Conservation (phyloP, 176 grass and related monocot species). For the Puya raimondii region DNA sequence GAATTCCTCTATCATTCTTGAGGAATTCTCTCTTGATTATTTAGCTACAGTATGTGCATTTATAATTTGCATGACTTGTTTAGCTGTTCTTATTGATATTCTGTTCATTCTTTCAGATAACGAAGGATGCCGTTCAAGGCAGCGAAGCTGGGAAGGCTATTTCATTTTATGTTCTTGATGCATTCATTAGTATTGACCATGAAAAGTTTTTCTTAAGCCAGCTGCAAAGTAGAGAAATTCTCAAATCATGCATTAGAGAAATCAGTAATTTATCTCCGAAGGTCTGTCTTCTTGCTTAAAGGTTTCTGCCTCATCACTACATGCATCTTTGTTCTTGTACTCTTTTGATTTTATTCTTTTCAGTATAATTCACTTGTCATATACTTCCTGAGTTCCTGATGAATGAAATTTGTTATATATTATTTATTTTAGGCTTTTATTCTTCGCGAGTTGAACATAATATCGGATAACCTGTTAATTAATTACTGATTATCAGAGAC, state of each 20-base stretch:
- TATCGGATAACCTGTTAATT: too few relatives aligned
- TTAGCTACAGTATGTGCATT: too few relatives aligned
- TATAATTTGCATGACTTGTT: not conserved
- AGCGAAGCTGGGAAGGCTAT: slow-evolving; percentile 90
- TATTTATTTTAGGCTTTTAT: too few relatives aligned
- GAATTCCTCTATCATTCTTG: too few relatives aligned
- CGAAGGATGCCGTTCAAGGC: slow-evolving; percentile 80
- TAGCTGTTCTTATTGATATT: slow-evolving; percentile 9
- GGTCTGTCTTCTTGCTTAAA: slow-evolving; percentile 27
- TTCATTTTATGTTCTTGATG: slow-evolving; percentile 84
- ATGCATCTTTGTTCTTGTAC: slow-evolving; percentile 13
- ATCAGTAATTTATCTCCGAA: slow-evolving; percentile 73
- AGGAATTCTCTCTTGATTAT: too few relatives aligned
- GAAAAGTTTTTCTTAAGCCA: slow-evolving; percentile 92
- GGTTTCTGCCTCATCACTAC: slow-evolving; percentile 7
- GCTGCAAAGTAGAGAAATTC: slow-evolving; percentile 86
- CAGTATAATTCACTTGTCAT: not conserved
- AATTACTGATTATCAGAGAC: too few relatives aligned
- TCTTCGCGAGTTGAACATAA: too few relatives aligned
- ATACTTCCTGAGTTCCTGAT: too few relatives aligned
- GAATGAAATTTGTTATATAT: too few relatives aligned
- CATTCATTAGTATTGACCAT: slow-evolving; percentile 74
- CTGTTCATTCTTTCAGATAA: slow-evolving; percentile 44
- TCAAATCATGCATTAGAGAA: slow-evolving; percentile 69
- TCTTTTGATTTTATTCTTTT: not conserved